Base-by-base conservation (phyloP, 192 early-diverging fungal genomes). In the Entomortierella lignicola region DNA sequence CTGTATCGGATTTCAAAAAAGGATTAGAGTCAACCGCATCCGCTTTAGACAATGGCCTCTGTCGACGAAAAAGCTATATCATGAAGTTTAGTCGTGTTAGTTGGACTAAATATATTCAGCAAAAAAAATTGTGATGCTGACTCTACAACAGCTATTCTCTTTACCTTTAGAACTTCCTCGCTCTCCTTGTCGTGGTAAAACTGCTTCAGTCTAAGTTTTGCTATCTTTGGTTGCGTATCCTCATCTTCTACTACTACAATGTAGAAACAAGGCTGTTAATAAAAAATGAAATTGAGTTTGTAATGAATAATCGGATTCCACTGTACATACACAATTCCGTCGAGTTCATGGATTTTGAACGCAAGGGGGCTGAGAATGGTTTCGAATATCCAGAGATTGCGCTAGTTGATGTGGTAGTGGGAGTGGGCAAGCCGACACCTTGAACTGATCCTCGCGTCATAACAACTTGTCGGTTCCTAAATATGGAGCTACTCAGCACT, bases 141-240 rank as follows among this genome's bases (percentile, higher is more conserved):
- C n/a, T n/a, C n/a, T n/a, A n/a, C n/a, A n/a, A n/a, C n/a, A n/a
- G n/a, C n/a, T n/a, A n/a, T n/a, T n/a, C n/a, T n/a, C n/a, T n/a
- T 17, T 72, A 83, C 32, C 77, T 85, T 65, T 37, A 80, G 17
- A 60, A 87, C 61, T 73, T 84, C 71, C 55, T 85, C 32, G 43
- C 60, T 30, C 73, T 77, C 69, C 61, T 82, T 63, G 43, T 77
- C 56, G 62, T 71, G 64, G n/a, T 63, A 66, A 42, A 67, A 70
- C 30, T 72, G 66, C 60, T 68, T 75, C 37, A 67, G 59, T 31
- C 64, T 70, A 17, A 80, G 48, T n/a, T 54, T 66, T 25, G 72
- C 64, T 32, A 73, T 27, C n/a, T 69, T 59, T 26, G 61, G 80
- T 2, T 61, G 56, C 0, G 34, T 53, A 21, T 61, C 55, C 21